Conservation (phyloP, 2,329 filamentous ascomycete species). For the Alternaria hordeiaustralica region DNA sequence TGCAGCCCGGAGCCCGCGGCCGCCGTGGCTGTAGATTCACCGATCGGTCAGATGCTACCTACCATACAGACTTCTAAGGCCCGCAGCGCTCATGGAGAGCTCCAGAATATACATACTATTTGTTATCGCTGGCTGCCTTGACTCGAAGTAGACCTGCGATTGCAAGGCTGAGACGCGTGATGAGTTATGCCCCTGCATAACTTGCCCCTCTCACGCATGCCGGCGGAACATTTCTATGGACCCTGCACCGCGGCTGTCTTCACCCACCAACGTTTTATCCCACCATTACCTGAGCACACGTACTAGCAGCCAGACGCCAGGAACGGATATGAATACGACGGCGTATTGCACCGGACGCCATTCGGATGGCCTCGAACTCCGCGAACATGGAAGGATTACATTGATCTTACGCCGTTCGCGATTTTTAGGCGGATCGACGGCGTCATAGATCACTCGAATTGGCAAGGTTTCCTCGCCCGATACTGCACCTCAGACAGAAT, state of each 20-base stretch:
- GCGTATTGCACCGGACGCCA: neutral
- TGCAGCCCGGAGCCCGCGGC: neutral
- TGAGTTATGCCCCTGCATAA: slow-evolving; percentile 13
- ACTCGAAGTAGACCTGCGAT: neutral
- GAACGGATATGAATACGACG: neutral
- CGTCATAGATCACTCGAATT: slow-evolving; percentile 47
- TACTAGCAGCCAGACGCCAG: neutral
- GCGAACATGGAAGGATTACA: neutral
- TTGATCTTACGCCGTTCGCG: neutral
- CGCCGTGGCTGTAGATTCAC: neutral
- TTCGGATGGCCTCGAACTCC: neutral
- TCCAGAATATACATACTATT: neutral
- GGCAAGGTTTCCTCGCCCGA: slow-evolving; percentile 40
- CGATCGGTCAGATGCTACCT: neutral
- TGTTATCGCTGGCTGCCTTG: neutral
- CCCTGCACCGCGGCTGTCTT: slow-evolving; percentile 9
- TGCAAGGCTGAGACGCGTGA: slow-evolving; percentile 4
- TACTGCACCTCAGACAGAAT: slow-evolving; percentile 41
- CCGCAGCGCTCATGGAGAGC: neutral
- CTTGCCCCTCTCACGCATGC: slow-evolving; percentile 6
- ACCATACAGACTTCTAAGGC: neutral
- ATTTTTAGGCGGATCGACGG: slow-evolving; percentile 23
- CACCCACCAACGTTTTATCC: neutral
- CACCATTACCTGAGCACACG: neutral
- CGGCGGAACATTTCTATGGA: slow-evolving; percentile 4